Base-by-base conservation (phyloP, 306 rosid species). In the Glycyrrhiza uralensis region DNA sequence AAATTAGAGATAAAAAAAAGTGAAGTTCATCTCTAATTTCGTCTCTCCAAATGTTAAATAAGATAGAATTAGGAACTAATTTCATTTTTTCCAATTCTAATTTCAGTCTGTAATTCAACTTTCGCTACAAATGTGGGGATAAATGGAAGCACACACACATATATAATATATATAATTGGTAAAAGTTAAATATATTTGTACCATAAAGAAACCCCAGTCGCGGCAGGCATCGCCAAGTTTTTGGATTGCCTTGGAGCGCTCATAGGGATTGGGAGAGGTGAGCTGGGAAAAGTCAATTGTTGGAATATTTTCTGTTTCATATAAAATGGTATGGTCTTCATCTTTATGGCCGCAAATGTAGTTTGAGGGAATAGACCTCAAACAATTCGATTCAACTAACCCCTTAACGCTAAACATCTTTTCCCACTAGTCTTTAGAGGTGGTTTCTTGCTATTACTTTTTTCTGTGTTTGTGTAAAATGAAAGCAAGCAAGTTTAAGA, bases 121-220 rank as follows among this genome's bases (percentile, higher is more conserved):
- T n/a, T n/a, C n/a, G n/a, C n/a, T n/a, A n/a, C n/a, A n/a, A n/a
- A n/a, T n/a, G n/a, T n/a, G n/a, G n/a, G n/a, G n/a, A n/a, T n/a
- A n/a, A n/a, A n/a, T n/a, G n/a, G n/a, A n/a, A n/a, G n/a, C n/a
- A n/a, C n/a, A n/a, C n/a, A n/a, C n/a, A n/a, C n/a, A n/a, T n/a
- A n/a, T n/a, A n/a, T n/a, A n/a, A n/a, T n/a, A n/a, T n/a, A n/a
- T n/a, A n/a, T n/a, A n/a, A n/a, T n/a, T n/a, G n/a, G n/a, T n/a
- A n/a, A n/a, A 58, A 13, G 58, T 57, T 45, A 18, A 8, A 20
- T 14, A 29, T 44, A 8, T 30, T 2, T 24, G 9, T 80, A 86
- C 90, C 86, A 79, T 51, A 33, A 86, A 86, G 69, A 86, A 86
- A 45, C 88, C 90, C 90, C 90, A 86, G 3, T 86, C 79, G 3